phyloP scores from a whole-genome alignment of 2,329 filamentous ascomycete genomes.

The Paraphaeosphaeria sporulosa region DNA sequence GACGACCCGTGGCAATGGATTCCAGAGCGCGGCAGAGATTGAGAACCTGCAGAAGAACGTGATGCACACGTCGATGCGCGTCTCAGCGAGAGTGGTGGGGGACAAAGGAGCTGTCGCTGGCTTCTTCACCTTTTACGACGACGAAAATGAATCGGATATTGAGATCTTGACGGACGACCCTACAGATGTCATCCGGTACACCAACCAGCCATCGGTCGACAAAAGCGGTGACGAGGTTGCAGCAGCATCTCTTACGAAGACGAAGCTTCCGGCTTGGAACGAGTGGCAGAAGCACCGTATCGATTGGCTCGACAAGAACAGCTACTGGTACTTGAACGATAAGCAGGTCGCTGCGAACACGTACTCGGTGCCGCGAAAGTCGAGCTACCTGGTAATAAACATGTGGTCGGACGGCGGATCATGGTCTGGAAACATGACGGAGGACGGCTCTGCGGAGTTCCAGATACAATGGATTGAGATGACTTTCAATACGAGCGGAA shows the following conservation, averaged over 20 bases:
- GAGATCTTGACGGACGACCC: constrained; percentile 61
- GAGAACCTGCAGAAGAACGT: constrained; percentile 55
- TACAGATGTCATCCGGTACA: constrained; percentile 58
- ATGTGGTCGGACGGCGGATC: constrained; percentile 68
- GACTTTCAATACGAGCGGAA: constrained; percentile 57
- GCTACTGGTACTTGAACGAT: constrained; percentile 65
- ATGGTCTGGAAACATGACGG: constrained; percentile 67
- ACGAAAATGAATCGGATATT: constrained; percentile 60
- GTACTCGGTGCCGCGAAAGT: constrained; percentile 63
- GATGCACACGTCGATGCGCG: constrained; percentile 57
- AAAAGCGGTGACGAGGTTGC: constrained; percentile 55
- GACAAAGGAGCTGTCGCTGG: constrained; percentile 58
- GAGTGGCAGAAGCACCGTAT: constrained; percentile 67
- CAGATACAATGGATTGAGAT: constrained; percentile 71
- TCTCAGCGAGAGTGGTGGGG: constrained; percentile 56
- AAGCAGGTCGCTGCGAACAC: constrained; percentile 60
- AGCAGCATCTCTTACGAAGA: constrained; percentile 58
- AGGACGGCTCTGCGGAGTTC: constrained; percentile 59
- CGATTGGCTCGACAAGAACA: constrained; percentile 64
- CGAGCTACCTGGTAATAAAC: constrained; percentile 64
- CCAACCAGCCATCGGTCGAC: constrained; percentile 66
- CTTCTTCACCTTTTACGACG: constrained; percentile 63
- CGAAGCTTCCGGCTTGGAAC: constrained; percentile 59
- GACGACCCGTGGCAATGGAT: constrained; percentile 52
- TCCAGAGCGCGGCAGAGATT: constrained; percentile 59